These are phyloP conservation scores for Hericium coralloides DNA, from an alignment of 768 basidiomycete species.

Conservation along the genomic window DNA sequence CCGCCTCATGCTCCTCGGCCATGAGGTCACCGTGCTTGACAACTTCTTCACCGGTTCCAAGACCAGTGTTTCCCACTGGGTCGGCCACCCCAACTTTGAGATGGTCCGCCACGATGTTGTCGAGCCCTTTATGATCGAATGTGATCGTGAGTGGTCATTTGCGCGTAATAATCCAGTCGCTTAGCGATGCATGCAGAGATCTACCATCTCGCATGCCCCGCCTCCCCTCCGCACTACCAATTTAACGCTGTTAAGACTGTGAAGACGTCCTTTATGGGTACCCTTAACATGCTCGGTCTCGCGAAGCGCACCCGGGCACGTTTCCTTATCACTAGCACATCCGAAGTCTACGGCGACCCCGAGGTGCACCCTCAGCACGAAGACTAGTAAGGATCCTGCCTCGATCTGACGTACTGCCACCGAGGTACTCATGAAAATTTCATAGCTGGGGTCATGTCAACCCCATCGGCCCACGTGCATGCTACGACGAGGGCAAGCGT, in stretches of 20 bases:
- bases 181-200: conserved; percentile 55
- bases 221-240: conserved; percentile 96
- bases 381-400: conserved; percentile 62
- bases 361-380: conserved; percentile 96
- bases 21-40: conserved; percentile 95
- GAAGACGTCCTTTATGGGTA: conserved; percentile 98
- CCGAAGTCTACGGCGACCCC: conserved; percentile 98
- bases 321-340: conserved; percentile 93
- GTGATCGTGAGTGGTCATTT: conserved; percentile 65
- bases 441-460: conserved; percentile 95
- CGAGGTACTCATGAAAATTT: background rate
- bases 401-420: conserved; percentile 10
- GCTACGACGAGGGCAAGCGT: conserved; percentile 99
- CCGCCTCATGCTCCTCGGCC: conserved; percentile 94
- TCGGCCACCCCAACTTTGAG: conserved; percentile 98
- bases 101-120: conserved; percentile 96
- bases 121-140: conserved; percentile 97
- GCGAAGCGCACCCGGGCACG: conserved; percentile 97
- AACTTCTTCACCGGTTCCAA: conserved; percentile 99
- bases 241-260: conserved; percentile 97
- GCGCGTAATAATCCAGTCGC: background rate
- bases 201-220: conserved; percentile 97
- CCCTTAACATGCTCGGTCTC: conserved; percentile 96
- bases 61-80: conserved; percentile 93
- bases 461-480: conserved; percentile 96